Evolutionary conservation across 1,284 basidiomycete species (phyloP).

Genomic region (Schizophyllum amplum): DNA sequence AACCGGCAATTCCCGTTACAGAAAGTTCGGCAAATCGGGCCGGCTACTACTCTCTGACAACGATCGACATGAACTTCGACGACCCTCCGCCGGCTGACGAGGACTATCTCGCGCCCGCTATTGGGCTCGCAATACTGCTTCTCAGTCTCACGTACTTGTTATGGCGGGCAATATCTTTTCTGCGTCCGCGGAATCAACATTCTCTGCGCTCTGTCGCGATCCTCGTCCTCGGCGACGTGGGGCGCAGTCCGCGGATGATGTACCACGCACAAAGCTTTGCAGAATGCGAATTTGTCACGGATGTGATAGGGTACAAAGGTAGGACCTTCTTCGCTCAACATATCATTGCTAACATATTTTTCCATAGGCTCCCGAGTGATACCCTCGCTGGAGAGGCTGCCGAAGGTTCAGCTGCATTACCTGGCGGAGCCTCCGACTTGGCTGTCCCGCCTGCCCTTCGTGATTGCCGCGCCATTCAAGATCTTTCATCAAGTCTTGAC

Average conservation of each 20-base stretch:
- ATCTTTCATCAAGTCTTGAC: constrained; percentile 60
- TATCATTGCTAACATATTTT: neutral
- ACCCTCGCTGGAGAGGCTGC: constrained; percentile 55
- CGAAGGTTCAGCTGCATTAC: constrained; percentile 58
- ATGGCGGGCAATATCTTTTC: too few relatives aligned
- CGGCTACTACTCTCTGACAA: too few relatives aligned
- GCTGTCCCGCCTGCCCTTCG: constrained; percentile 59
- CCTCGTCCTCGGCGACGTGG: constrained; percentile 93
- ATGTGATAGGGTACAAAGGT: constrained; percentile 86
- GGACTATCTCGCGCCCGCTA: too few relatives aligned
- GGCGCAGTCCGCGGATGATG: constrained; percentile 96
- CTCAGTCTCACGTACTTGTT: too few relatives aligned
- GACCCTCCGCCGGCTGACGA: too few relatives aligned
- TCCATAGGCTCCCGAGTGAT: constrained; percentile 60
- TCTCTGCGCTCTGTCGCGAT: constrained; percentile 69
- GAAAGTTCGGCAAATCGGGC: too few relatives aligned
- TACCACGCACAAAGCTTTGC: constrained; percentile 94
- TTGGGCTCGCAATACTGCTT: too few relatives aligned
- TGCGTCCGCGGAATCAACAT: constrained; percentile 19
- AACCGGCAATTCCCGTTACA: too few relatives aligned
- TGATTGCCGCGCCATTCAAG: constrained; percentile 76
- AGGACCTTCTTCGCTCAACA: constrained; percentile 12
- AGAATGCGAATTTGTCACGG: constrained; percentile 71
- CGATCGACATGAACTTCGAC: too few relatives aligned
- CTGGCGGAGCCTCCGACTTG: constrained; percentile 57